These are phyloP conservation scores for Heliamphora ciliata DNA, from an alignment of 179 eudicot species.

Conservation along the genomic window DNA sequence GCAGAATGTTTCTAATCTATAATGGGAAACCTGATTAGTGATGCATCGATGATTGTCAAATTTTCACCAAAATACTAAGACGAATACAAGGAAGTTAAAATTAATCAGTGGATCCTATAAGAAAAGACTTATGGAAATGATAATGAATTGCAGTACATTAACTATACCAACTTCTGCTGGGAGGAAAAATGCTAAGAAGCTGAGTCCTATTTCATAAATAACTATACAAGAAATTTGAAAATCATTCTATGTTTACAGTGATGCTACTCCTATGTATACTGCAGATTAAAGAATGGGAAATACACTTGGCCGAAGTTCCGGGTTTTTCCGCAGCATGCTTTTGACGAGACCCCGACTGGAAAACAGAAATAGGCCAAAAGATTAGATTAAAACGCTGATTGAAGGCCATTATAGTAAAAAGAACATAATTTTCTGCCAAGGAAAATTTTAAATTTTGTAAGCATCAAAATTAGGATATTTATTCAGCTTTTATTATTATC, in stretches of 20 bases:
- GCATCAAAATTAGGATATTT: background rate
- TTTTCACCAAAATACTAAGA: background rate
- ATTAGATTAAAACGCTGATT: background rate
- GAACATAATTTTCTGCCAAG: background rate
- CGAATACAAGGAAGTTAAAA: background rate
- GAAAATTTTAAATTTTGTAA: background rate
- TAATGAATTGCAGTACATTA: background rate
- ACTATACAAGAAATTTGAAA: background rate
- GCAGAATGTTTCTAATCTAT: background rate
- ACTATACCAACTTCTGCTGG: background rate
- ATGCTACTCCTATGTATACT: background rate
- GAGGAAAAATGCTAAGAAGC: background rate
- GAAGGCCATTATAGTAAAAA: background rate
- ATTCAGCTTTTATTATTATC: background rate
- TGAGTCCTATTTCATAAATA: background rate
- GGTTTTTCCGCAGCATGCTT: slow-evolving; percentile 96
- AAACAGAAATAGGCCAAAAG: slow-evolving; percentile 17
- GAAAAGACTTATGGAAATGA: background rate
- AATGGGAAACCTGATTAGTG: background rate
- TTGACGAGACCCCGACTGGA: slow-evolving; percentile 86
- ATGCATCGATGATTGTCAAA: background rate
- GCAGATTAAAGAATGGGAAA: slow-evolving; percentile 12
- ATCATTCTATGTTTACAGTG: background rate
- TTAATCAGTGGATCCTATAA: background rate
- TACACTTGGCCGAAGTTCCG: slow-evolving; percentile 91